phyloP scores from a whole-genome alignment of 331 rosid genomes.

The Cucumis variabilis region DNA sequence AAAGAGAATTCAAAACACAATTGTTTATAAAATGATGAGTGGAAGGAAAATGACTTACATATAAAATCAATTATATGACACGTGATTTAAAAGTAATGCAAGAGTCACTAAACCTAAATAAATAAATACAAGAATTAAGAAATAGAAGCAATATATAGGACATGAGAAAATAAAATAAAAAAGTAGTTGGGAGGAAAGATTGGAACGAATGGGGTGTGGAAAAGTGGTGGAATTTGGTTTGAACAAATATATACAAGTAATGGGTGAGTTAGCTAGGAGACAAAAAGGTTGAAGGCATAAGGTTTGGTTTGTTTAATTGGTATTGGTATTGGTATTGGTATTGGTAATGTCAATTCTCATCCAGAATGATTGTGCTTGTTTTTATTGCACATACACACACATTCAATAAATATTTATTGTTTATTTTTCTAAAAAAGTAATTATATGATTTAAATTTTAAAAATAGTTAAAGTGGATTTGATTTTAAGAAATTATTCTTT shows the following conservation, averaged over 20 bases:
- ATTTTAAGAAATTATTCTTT: too few species aligned
- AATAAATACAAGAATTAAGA: neutral
- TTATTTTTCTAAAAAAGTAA: too few species aligned
- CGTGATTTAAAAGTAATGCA: neutral
- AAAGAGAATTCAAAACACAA: too few species aligned
- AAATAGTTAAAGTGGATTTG: too few species aligned
- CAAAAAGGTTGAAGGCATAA: neutral
- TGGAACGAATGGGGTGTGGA: neutral
- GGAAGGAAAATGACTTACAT: neutral
- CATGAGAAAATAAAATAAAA: neutral
- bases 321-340: neutral
- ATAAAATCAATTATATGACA: neutral
- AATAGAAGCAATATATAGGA: neutral
- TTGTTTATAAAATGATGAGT: neutral
- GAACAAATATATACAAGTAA: neutral
- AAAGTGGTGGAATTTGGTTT: neutral
- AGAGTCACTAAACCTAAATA: neutral
- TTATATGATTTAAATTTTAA: too few species aligned
- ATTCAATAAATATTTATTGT: neutral
- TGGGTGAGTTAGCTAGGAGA: neutral
- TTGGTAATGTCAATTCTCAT: conserved; percentile 18
- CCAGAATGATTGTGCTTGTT: conserved; percentile 3
- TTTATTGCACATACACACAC: conserved; percentile 5
- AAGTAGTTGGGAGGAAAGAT: neutral
- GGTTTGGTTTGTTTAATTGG: neutral